Evolutionary conservation across 805 yeast genomes (phyloP), one percentile per base, ranked within the genome.

Genomic region (Ogataea zsoltii): DNA sequence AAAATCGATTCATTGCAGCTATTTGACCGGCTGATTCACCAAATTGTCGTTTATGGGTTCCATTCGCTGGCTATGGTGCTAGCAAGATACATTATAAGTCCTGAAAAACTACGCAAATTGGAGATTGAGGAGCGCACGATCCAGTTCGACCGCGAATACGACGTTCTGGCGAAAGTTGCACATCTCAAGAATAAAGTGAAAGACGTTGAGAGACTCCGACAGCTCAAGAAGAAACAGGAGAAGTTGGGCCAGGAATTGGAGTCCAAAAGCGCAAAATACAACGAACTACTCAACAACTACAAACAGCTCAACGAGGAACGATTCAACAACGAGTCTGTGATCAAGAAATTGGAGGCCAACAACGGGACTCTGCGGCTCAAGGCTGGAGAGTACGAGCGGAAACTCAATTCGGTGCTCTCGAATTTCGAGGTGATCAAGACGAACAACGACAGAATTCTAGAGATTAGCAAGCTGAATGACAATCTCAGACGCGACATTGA

Each of bases 251-350:
- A 42, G 30, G 60, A 58, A 33, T 40, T 50, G 19, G 41, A 38
- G 18, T 26, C 34, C 11, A 58, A 57, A 43, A 54, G 41, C 10
- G 30, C 25, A 1, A 51, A 43, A 25, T 65, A 64, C 41, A 56
- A 53, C 11, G 65, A 65, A 23, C 50, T 65, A n/a, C 46, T 61
- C 16, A 56, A 57, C 38, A 65, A 62, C 42, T 63, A 63, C 45
- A 60, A 63, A 38, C 68, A 65, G 46, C 39, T 64, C 40, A 65
- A 62, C 44, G 68, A 63, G 42, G 69, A 66, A 34, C 56, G 56
- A 32, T 57, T 58, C 48, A 59, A 58, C 42, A 58, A 61, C 43
- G 60, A 58, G 33, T 45, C 55, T 3, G 41, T 52, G 11, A 31
- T 65, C 4, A 45, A 46, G 25, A 56, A 56, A 19, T 43, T 62